A percentile compares a stretch with the other conserved stretches of the same genome.
These are phyloP conservation scores for Stygiomarasmius scandens DNA, from an alignment of 1,284 basidiomycete genomes.

Conservation along the genomic window DNA sequence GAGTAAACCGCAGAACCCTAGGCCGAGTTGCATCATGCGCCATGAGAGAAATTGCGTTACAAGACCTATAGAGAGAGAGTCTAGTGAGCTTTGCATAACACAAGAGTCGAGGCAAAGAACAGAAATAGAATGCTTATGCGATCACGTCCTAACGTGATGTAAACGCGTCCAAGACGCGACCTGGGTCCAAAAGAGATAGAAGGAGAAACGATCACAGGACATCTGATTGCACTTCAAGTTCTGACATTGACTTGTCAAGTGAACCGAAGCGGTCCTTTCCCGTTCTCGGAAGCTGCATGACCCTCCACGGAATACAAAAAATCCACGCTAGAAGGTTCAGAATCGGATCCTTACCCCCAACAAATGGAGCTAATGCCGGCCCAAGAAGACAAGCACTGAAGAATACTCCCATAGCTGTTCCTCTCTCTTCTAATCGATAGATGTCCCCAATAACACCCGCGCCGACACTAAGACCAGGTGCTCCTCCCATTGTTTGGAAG, in stretches of 20 bases:
- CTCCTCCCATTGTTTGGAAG: slow-evolving; percentile 64
- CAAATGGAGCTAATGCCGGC: slow-evolving; percentile 45
- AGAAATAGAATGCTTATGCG: too few relatives aligned
- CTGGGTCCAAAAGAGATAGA: too few relatives aligned
- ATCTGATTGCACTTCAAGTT: too few relatives aligned
- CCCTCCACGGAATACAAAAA: slow-evolving; percentile 29
- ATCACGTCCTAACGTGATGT: too few relatives aligned
- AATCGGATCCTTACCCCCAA: slow-evolving; percentile 19
- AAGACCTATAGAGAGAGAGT: not conserved
- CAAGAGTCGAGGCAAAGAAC: too few relatives aligned
- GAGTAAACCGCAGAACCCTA: slow-evolving; percentile 49
- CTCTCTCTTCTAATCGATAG: slow-evolving; percentile 62
- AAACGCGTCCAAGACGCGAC: too few relatives aligned
- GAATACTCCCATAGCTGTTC: slow-evolving; percentile 65
- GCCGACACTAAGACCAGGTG: slow-evolving; percentile 58
- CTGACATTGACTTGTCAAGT: not conserved
- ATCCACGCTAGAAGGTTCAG: not conserved
- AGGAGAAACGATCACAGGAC: too few relatives aligned
- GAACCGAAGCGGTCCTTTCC: not conserved
- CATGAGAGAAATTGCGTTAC: slow-evolving; percentile 59
- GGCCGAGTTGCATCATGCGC: slow-evolving; percentile 62
- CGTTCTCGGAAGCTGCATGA: slow-evolving; percentile 30
- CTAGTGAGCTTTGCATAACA: too few relatives aligned
- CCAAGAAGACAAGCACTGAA: slow-evolving; percentile 51
- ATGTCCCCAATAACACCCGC: slow-evolving; percentile 69